These are phyloP conservation scores for Aspergillus sp. DNA, from an alignment of 2,329 filamentous ascomycete genomes.

Conservation along the genomic window DNA sequence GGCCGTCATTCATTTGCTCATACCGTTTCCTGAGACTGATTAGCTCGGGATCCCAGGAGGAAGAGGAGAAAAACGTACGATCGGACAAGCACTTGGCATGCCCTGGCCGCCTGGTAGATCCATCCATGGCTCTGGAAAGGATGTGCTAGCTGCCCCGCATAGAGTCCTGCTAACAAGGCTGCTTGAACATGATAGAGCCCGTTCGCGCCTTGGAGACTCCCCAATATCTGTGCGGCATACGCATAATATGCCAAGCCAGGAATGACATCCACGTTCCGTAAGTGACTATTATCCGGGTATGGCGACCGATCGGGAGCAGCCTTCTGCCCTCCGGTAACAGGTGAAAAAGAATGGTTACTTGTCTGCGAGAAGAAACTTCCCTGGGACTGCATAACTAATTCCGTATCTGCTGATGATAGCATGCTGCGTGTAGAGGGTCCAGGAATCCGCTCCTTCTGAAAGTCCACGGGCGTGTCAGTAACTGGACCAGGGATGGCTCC, in stretches of 20 bases:
- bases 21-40: conserved; percentile 36
- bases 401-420: conserved; percentile 32
- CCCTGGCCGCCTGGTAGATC: conserved; percentile 63
- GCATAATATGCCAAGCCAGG: conserved; percentile 90
- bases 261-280: conserved; percentile 77
- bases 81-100: conserved; percentile 72
- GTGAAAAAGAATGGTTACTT: conserved; percentile 21
- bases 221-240: conserved; percentile 81
- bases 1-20: conserved; percentile 31
- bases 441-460: conserved; percentile 32
- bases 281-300: conserved; percentile 22
- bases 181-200: conserved; percentile 84
- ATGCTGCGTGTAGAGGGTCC: conserved; percentile 25
- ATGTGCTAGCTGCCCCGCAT: conserved; percentile 82
- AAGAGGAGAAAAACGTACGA: conserved; percentile 49
- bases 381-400: conserved; percentile 26
- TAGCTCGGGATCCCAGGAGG: conserved; percentile 1
- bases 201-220: conserved; percentile 75
- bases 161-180: conserved; percentile 80
- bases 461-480: conserved; percentile 36
- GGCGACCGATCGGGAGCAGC: conserved; percentile 17
- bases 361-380: conserved; percentile 24
- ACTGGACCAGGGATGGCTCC: conserved; percentile 59
- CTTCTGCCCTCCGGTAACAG: conserved; percentile 17
- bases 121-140: conserved; percentile 82